A percentile compares a stretch with the other conserved stretches of the same genome.
Conservation (phyloP, 306 rosid genomes). For the Cicer arietinum region DNA sequence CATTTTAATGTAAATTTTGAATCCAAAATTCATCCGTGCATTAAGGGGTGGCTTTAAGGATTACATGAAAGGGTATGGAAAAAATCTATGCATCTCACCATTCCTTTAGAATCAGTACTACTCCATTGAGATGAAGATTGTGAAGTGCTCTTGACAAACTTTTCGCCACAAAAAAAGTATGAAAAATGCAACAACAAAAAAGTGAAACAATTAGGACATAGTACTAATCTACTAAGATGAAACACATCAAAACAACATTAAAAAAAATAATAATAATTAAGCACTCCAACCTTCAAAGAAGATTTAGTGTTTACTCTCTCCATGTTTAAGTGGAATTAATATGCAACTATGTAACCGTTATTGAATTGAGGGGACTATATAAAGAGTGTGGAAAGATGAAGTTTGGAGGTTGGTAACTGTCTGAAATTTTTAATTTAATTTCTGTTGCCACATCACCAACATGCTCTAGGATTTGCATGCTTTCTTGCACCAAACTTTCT, state of each 20-base stretch:
- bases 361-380: conserved; percentile 46
- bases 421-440: conserved; percentile 43
- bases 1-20: conserved; percentile 17
- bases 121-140: conserved; percentile 71
- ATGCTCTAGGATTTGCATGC: conserved; percentile 62
- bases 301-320: conserved; percentile 69
- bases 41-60: background rate
- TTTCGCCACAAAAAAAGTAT: conserved; percentile 20
- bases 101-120: conserved; percentile 60
- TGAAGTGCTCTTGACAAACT: conserved; percentile 69
- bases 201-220: conserved; percentile 42
- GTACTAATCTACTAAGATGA: conserved; percentile 20
- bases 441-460: conserved; percentile 90
- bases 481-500: conserved; percentile 91
- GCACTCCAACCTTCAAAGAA: conserved; percentile 62
- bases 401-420: conserved; percentile 79
- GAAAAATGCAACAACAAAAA: conserved; percentile 26
- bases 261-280: background rate
- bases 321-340: conserved; percentile 51
- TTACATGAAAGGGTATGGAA: conserved; percentile 6
- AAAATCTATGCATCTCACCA: conserved; percentile 61
- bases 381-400: conserved; percentile 41
- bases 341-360: conserved; percentile 41
- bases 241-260: conserved; percentile 21
- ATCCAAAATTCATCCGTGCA: conserved; percentile 20